Percentiles rank a stretch among this genome's conserved stretches.
phyloP scores from a whole-genome alignment of 371 early-diverging fungal genomes.

The Actinomucor elegans region DNA sequence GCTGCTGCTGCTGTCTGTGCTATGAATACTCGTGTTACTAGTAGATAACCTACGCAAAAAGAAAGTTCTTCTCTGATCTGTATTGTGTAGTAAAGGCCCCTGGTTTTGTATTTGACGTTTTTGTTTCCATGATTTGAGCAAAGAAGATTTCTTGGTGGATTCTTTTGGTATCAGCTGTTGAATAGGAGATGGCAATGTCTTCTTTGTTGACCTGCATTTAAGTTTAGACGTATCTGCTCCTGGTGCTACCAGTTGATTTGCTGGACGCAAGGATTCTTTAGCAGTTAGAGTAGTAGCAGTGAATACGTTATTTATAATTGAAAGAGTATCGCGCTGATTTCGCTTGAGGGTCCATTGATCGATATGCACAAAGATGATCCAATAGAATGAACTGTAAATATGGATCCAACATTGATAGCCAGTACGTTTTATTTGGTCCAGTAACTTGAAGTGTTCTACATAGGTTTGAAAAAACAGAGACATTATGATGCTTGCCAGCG shows the following conservation, averaged over 20 bases:
- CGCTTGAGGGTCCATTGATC: slow-evolving; percentile 12
- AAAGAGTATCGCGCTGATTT: neutral
- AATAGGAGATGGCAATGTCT: neutral
- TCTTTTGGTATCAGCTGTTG: neutral
- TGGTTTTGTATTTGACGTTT: neutral
- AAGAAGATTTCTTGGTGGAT: neutral
- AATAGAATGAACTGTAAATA: slow-evolving; percentile 31
- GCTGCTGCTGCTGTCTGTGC: neutral
- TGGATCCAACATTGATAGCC: slow-evolving; percentile 30
- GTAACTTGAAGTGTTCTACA: too few species aligned
- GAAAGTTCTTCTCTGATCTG: neutral
- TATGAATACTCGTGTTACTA: neutral
- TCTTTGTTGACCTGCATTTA: neutral
- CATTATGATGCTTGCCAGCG: slow-evolving; percentile 11
- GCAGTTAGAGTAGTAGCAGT: too few species aligned
- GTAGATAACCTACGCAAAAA: slow-evolving; percentile 6
- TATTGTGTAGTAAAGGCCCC: too few species aligned
- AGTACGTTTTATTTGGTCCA: slow-evolving; percentile 5
- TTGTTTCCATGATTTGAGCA: neutral
- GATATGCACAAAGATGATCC: slow-evolving; percentile 15
- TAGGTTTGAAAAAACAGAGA: too few species aligned
- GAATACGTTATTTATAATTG: neutral
- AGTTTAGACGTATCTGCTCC: neutral
- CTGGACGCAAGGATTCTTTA: neutral
- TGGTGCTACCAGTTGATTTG: neutral